Conservation (phyloP, 176 grass and related monocot species). For the Leersia perrieri region DNA sequence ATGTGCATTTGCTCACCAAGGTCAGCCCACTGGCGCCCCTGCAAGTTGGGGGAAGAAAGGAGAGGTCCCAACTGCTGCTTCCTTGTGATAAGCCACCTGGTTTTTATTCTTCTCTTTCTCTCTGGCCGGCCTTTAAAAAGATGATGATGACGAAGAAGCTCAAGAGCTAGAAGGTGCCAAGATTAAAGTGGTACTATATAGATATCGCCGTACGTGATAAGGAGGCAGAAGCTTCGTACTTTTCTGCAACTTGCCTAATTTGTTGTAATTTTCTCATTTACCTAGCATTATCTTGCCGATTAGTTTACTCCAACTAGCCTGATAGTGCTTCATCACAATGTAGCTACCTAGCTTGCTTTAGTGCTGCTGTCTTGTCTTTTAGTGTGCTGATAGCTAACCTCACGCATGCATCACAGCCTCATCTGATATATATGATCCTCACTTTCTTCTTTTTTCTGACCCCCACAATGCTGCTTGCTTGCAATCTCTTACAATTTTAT, state of each 20-base stretch:
- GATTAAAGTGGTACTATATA: not conserved
- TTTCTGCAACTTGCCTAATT: constrained; percentile 1
- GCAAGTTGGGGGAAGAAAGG: not conserved
- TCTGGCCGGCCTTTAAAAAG: not conserved
- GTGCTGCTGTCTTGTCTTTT: not conserved
- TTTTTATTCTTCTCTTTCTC: not conserved
- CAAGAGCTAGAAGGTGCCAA: not conserved
- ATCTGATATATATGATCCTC: not conserved
- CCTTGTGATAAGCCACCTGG: not conserved
- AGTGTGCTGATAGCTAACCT: not conserved
- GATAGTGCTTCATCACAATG: constrained; percentile 31
- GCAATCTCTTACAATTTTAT: not conserved
- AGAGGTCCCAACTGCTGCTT: not conserved
- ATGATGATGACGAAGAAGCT: not conserved
- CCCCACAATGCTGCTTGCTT: not conserved
- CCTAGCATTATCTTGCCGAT: constrained; percentile 42
- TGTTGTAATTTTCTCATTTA: constrained; percentile 20
- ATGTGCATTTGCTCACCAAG: not conserved
- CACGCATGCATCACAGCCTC: not conserved
- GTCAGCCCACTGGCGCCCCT: not conserved
- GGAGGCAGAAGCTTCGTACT: constrained; percentile 5
- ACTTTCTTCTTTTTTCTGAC: not conserved
- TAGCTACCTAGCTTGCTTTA: constrained; percentile 7
- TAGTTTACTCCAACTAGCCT: constrained; percentile 35
- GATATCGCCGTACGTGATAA: constrained; percentile 15